phyloP scores from a whole-genome alignment of 2,329 filamentous ascomycete genomes.

The Mycogone perniciosa region DNA sequence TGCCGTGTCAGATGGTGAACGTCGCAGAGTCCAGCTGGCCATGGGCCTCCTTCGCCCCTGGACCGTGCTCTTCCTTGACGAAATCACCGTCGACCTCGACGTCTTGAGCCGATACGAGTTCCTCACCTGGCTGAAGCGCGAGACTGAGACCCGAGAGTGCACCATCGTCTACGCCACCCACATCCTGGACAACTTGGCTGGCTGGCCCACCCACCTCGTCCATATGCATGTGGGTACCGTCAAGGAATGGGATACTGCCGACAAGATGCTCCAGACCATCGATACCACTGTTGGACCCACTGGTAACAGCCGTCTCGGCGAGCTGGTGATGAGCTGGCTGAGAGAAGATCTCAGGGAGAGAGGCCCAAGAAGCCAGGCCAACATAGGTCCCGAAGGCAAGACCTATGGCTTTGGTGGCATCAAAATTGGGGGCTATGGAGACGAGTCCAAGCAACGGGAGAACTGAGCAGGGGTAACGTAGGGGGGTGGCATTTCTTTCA shows the following conservation, averaged over 20 bases:
- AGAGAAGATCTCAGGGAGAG: conserved; percentile 70
- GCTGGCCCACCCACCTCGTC: conserved; percentile 91
- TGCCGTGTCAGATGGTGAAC: conserved; percentile 87
- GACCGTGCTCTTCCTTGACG: conserved; percentile 84
- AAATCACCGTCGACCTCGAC: conserved; percentile 96
- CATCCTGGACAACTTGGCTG: conserved; percentile 88
- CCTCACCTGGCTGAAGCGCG: conserved; percentile 73
- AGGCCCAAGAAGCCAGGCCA: conserved; percentile 62
- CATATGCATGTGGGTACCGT: conserved; percentile 90
- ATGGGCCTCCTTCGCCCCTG: conserved; percentile 93
- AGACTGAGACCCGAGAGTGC: conserved; percentile 75
- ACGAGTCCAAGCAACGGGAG: conserved; percentile 41
- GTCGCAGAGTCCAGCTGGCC: conserved; percentile 84
- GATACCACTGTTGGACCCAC: conserved; percentile 29
- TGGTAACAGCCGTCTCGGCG: conserved; percentile 79
- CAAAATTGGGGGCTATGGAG: conserved; percentile 49
- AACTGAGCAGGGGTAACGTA: conserved; percentile 14
- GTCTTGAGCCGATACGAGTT: conserved; percentile 80
- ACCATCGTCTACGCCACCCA: conserved; percentile 98
- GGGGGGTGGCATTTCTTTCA: background rate
- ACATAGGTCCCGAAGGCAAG: conserved; percentile 54
- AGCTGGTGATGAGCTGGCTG: conserved; percentile 84
- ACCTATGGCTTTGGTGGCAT: conserved; percentile 50
- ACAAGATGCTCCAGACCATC: conserved; percentile 56
- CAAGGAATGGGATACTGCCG: conserved; percentile 76